A percentile compares a stretch with the other conserved stretches of the same genome.
phyloP scores from a whole-genome alignment of 1,284 basidiomycete genomes.

The Kwoniella shivajii region DNA sequence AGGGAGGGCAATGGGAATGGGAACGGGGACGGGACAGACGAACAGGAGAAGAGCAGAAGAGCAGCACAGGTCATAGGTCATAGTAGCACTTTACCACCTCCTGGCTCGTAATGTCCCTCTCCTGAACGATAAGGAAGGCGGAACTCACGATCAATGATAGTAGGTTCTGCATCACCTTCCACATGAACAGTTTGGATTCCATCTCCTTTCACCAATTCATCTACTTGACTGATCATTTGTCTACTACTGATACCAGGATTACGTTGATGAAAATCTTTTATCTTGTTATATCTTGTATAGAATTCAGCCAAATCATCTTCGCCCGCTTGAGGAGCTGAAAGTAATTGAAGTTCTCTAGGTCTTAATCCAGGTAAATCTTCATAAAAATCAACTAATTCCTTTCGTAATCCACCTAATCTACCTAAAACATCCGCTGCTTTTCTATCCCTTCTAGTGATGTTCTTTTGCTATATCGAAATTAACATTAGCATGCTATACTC shows the following conservation, averaged over 20 bases:
- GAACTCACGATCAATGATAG: constrained; percentile 55
- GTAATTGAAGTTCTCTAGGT: constrained; percentile 47
- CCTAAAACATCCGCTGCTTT: constrained; percentile 83
- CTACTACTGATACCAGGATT: constrained; percentile 85
- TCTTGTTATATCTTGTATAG: constrained; percentile 87
- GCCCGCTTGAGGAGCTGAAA: constrained; percentile 56
- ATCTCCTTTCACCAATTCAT: constrained; percentile 62
- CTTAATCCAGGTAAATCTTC: constrained; percentile 67
- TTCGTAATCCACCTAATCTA: constrained; percentile 71
- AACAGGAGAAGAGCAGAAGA: too few relatives aligned
- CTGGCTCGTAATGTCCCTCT: too few relatives aligned
- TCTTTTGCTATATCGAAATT: constrained; percentile 52
- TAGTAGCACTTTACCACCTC: not conserved
- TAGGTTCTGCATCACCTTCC: constrained; percentile 71
- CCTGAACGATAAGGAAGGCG: not conserved
- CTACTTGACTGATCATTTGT: constrained; percentile 77
- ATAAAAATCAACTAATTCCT: constrained; percentile 69
- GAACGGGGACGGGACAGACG: too few relatives aligned
- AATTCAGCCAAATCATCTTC: constrained; percentile 85
- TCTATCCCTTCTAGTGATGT: constrained; percentile 75
- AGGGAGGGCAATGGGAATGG: too few relatives aligned
- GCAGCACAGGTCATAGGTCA: constrained; percentile 21
- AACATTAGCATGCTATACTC: not conserved
- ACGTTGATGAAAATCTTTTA: constrained; percentile 93
- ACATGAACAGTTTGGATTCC: constrained; percentile 54